Evolutionary conservation across 2,329 filamentous ascomycete genomes (phyloP), one percentile per base, ranked within the genome.

Genomic region (Ilyonectria sp.): DNA sequence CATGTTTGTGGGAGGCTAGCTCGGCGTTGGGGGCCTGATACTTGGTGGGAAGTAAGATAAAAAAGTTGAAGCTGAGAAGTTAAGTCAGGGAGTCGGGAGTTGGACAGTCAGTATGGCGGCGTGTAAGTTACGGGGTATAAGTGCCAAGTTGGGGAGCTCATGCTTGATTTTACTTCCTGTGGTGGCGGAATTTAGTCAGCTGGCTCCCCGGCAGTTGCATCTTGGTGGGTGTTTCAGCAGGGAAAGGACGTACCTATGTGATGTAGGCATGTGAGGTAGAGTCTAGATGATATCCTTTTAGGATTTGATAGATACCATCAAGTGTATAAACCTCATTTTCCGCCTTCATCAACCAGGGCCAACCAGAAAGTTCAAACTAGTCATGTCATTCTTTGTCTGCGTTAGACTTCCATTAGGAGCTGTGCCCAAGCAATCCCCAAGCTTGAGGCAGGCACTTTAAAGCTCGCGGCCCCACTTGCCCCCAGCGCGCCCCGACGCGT

Each of bases 1-100:
- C 76, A 77, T 77, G 47, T 63, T 65, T 37, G 50, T 21, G 43
- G 43, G 40, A 17, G 59, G 17, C 19, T 23, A 40, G 50, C 23
- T 53, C n/a, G 8, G 44, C 19, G 44, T 37, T 37, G 47, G 9
- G 21, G 29, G 49, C 47, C 11, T 33, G 60, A 21, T 47, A 31
- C 33, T 60, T 43, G 26, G 55, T 47, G n/a, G 3, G 9, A 46
- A 43, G 21, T 15, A 19, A 33, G 44, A 44, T 43, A 35, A 17
- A 33, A 33, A 60, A 8, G 6, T 31, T 21, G 29, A 26, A 35
- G 21, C 11, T 8, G 31, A 19, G 17, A 11, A 21, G 21, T 52
- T 33, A 11, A 31, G 21, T 52, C 33, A 23, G 19, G 33, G 40
- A 31, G 44, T 10, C 15, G 21, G 19, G 50, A 21, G 13, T 17